Conservation (phyloP, 345 rosid species). For the Eucalyptus pauciflora region DNA sequence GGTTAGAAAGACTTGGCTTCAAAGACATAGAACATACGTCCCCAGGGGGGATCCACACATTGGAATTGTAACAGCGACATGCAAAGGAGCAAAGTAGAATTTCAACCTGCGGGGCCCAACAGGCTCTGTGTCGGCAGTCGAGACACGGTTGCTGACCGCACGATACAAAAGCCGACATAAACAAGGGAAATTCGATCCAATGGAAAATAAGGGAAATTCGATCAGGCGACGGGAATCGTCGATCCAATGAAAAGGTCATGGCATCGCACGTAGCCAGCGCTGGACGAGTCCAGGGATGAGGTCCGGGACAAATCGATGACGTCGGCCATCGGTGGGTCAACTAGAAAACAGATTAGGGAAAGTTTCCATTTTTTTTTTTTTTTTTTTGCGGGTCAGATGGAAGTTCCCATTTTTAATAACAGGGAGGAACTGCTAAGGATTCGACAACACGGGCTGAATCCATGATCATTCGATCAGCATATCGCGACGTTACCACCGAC, state of each 20-base stretch:
- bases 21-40: not conserved
- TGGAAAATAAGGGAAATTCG: not conserved
- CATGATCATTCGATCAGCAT: not conserved
- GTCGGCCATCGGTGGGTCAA: not conserved
- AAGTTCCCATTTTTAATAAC: not conserved
- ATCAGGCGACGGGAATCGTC: not conserved
- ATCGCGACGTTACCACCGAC: not conserved
- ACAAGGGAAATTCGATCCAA: too few species aligned
- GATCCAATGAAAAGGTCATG: not conserved
- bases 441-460: not conserved
- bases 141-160: not conserved
- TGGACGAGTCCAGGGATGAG: not conserved
- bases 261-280: not conserved
- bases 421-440: not conserved
- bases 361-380: not conserved
- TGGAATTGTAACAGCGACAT: not conserved
- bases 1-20: slow-evolving; percentile 3
- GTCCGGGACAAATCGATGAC: not conserved
- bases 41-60: not conserved
- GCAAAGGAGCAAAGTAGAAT: not conserved
- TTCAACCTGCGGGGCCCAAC: slow-evolving; percentile 14
- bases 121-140: slow-evolving; percentile 24
- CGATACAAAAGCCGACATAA: not conserved
- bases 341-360: not conserved
- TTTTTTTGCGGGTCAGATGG: too few species aligned